Base-by-base conservation (phyloP, 495 filamentous ascomycete genomes). In the Penicillium salamii region DNA sequence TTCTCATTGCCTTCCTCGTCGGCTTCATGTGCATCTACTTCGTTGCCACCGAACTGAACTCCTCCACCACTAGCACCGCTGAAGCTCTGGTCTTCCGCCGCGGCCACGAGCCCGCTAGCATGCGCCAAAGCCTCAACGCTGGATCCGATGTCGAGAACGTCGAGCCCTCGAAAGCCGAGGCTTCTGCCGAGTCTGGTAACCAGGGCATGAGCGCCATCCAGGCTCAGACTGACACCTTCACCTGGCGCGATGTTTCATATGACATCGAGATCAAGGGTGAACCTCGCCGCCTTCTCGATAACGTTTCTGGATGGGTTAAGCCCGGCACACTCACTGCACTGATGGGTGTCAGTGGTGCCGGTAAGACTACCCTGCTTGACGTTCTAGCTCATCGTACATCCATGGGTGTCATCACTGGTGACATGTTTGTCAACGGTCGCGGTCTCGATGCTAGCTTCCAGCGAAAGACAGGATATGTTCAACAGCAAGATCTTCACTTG, bases 401-500 rank as follows among this genome's bases (percentile, higher is more conserved):
- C 2, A 71, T 78, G 45, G 78, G 80, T 28, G 68, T 76, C 2
- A 69, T 82, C 0, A 70, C 60, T 9, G 78, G 77, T 18, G 73
- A 78, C 18, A 75, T 82, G 59, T 64, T 79, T 34, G 76, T 82
- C 9, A 71, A 81, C 49, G 78, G 78, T 1, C 55, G 54, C 6
- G 56, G 54, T 0, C 58, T 85, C 13, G 88, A 92, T 60, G 67
- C 74, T 3, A 89, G 86, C 0, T 96, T 96, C 75, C 89, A 93
- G 58, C 83, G 91, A 18, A 93, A 91, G 71, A 95, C 90, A 3
- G 91, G 91, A 5, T 97, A 96, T 57, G 91, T 92, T 15, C 88
- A 97, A 56, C 91, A 97, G 62, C 89, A 95, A 62, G 91, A 97
- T 78, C 76, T 97, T 13, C 91, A 95, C 66, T 71, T 93, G 13